Conservation (phyloP, 2,329 filamentous ascomycete species). For the Venturia effusa region DNA sequence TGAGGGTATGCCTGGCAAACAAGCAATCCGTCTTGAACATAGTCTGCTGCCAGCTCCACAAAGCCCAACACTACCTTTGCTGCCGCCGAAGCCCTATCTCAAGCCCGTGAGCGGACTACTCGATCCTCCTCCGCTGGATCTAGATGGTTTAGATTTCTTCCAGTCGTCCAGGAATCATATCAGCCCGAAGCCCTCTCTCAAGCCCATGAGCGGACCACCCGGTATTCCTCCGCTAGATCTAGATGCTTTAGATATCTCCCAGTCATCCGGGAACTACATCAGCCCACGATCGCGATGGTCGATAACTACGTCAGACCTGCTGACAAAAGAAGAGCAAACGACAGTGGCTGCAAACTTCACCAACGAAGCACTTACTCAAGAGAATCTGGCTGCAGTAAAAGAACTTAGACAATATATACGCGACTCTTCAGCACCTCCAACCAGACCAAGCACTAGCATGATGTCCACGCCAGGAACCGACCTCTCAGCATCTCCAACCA, state of each 20-base stretch:
- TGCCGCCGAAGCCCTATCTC: no score
- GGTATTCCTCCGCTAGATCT: neutral
- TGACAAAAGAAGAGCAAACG: neutral
- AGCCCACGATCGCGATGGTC: neutral
- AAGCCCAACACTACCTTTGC: neutral
- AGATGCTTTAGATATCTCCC: neutral
- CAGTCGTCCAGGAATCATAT: neutral
- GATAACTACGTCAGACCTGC: neutral
- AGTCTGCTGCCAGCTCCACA: neutral
- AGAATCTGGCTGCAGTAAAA: neutral
- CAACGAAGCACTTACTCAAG: neutral
- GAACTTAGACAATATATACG: neutral
- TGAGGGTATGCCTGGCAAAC: neutral
- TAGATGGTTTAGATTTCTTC: neutral
- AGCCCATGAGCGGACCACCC: neutral
- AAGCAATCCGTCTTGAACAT: neutral
- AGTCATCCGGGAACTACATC: neutral
- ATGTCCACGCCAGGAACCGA: neutral
- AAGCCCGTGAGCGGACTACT: neutral
- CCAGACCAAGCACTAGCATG: neutral
- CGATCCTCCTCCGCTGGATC: neutral
- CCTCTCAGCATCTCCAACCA: neutral
- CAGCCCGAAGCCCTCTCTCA: no score
- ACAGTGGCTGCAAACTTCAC: neutral
- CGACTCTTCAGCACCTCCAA: neutral